Percentiles rank a stretch among this genome's conserved stretches.
These are phyloP conservation scores for Collybia nuda DNA, from an alignment of 768 basidiomycete species.

Conservation along the genomic window DNA sequence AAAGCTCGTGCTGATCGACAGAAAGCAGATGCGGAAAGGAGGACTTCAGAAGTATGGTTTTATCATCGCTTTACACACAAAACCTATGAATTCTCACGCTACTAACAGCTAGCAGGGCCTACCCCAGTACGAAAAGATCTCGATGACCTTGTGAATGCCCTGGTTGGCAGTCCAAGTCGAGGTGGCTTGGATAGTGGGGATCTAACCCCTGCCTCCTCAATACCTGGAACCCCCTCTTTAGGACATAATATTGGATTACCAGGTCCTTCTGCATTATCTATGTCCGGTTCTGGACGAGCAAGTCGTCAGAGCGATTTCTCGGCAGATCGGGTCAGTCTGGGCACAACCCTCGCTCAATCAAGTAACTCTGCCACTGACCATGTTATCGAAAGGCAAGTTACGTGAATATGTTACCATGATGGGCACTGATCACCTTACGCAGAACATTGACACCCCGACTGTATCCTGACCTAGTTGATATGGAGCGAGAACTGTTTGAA, in stretches of 20 bases:
- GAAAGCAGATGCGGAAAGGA: conserved; percentile 48
- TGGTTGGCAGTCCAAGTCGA: conserved; percentile 47
- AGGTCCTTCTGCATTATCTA: conserved; percentile 28
- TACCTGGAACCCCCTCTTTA: conserved; percentile 67
- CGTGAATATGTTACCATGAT: conserved; percentile 3
- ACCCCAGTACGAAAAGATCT: conserved; percentile 52
- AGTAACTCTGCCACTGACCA: conserved; percentile 62
- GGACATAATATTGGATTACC: conserved; percentile 36
- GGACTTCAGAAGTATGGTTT: conserved; percentile 34
- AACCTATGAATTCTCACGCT: not conserved
- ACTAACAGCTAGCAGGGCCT: conserved; percentile 33
- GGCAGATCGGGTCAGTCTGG: conserved; percentile 43
- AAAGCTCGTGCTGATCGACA: conserved; percentile 74
- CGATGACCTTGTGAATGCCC: conserved; percentile 66
- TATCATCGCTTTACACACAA: not conserved
- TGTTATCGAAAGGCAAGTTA: conserved; percentile 64
- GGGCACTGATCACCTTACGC: conserved; percentile 8
- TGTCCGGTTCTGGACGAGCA: conserved; percentile 57
- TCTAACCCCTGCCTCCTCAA: conserved; percentile 72
- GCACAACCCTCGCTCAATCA: conserved; percentile 44
- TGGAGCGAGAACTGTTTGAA: conserved; percentile 89
- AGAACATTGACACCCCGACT: conserved; percentile 66
- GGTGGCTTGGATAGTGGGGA: conserved; percentile 57
- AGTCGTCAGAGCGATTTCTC: conserved; percentile 70
- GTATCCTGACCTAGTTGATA: conserved; percentile 80